A percentile compares a stretch with the other conserved stretches of the same genome.
Conservation (phyloP, 2,329 filamentous ascomycete genomes). For the Ophiocordyceps polyrhachis-furcata region DNA sequence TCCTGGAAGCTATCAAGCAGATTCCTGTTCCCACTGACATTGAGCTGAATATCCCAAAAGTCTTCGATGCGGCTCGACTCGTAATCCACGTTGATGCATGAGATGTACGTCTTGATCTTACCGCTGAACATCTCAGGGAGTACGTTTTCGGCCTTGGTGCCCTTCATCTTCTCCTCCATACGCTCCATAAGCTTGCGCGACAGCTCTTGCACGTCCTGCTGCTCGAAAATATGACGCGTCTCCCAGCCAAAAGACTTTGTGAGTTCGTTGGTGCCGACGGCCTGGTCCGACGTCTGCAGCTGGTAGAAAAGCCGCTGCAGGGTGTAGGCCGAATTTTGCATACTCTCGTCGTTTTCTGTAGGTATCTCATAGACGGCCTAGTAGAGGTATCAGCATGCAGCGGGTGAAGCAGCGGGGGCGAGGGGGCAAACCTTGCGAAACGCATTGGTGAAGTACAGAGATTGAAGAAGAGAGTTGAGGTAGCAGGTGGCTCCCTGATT, state of each 20-base stretch:
- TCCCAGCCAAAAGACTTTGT: slow-evolving; percentile 98
- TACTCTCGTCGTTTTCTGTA: slow-evolving; percentile 65
- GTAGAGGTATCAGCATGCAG: background rate
- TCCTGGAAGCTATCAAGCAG: slow-evolving; percentile 89
- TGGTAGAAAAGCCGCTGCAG: slow-evolving; percentile 90
- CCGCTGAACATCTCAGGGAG: slow-evolving; percentile 85
- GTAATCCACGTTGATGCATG: slow-evolving; percentile 95
- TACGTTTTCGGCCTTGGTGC: slow-evolving; percentile 75
- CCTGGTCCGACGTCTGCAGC: slow-evolving; percentile 65
- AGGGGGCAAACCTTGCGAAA: slow-evolving; percentile 58
- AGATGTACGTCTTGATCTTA: slow-evolving; percentile 97
- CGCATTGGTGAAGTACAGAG: slow-evolving; percentile 72
- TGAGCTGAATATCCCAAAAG: slow-evolving; percentile 97
- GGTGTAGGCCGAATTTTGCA: slow-evolving; percentile 79
- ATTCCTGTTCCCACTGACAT: slow-evolving; percentile 85
- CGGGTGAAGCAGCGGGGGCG: slow-evolving; percentile 1
- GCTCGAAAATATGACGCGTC: slow-evolving; percentile 91
- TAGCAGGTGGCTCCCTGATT: slow-evolving; percentile 94
- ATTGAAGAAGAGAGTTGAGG: slow-evolving; percentile 68
- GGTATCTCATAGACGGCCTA: slow-evolving; percentile 94
- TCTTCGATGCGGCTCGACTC: slow-evolving; percentile 92
- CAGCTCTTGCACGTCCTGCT: slow-evolving; percentile 94
- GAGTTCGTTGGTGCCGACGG: slow-evolving; percentile 80
- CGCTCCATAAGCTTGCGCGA: slow-evolving; percentile 95
- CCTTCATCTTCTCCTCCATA: slow-evolving; percentile 96